Percentiles rank a stretch among this genome's conserved stretches.
phyloP scores from a whole-genome alignment of 2,329 filamentous ascomycete species.

The Salinomyces thailandicus region DNA sequence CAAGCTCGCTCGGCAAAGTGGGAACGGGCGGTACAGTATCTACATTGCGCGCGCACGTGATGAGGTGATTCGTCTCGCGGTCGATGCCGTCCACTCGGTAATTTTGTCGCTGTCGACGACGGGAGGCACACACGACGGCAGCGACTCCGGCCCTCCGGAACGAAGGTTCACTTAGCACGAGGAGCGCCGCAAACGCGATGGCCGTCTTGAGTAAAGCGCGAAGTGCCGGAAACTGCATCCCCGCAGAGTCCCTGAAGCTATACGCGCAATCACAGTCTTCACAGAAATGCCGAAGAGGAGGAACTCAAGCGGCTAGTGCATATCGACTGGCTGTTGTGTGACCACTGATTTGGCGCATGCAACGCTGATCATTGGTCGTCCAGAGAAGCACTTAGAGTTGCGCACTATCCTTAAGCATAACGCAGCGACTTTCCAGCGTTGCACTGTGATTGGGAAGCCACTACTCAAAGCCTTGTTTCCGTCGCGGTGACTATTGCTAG shows the following conservation, averaged over 20 bases:
- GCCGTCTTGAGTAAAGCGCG: not conserved
- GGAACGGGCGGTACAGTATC: too few relatives aligned
- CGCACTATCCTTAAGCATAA: constrained; percentile 6
- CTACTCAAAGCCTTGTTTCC: not conserved
- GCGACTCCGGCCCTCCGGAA: too few relatives aligned
- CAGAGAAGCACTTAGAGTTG: constrained; percentile 3
- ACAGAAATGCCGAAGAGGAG: not conserved
- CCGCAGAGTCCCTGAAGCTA: not conserved
- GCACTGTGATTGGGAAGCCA: not conserved
- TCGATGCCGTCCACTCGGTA: too few relatives aligned
- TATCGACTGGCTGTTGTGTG: not conserved
- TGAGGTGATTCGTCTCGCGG: too few relatives aligned
- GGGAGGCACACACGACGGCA: too few relatives aligned
- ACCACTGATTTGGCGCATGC: constrained; percentile 2
- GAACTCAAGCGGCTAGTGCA: too few relatives aligned
- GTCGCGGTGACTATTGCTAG: not conserved
- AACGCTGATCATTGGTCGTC: constrained; percentile 5
- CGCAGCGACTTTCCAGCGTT: not conserved
- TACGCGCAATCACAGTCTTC: not conserved
- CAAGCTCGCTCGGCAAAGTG: too few relatives aligned
- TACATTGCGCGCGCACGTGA: too few relatives aligned
- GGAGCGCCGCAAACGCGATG: not conserved
- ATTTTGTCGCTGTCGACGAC: too few relatives aligned
- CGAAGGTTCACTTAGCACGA: too few relatives aligned
- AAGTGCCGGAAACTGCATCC: not conserved